A percentile compares a stretch with the other conserved stretches of the same genome.
phyloP scores from a whole-genome alignment of 2,329 filamentous ascomycete species.

The Hymenoscyphus scutula region DNA sequence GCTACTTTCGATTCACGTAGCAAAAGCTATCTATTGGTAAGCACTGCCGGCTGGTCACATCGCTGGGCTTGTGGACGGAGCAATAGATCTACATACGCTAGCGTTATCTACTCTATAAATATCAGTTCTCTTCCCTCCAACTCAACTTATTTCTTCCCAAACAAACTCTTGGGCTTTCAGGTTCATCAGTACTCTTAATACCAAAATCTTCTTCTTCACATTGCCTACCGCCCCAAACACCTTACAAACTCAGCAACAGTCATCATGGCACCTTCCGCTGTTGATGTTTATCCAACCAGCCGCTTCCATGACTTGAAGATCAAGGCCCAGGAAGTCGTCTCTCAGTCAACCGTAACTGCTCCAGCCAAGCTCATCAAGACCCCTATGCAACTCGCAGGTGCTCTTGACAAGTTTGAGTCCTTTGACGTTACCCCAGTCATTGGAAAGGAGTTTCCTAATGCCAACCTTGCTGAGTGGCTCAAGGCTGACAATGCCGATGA shows the following conservation, averaged over 20 bases:
- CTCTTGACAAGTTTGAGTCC: constrained; percentile 45
- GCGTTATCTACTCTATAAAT: neutral
- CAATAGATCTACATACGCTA: neutral
- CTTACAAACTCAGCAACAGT: neutral
- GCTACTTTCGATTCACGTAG: neutral
- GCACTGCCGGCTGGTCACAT: neutral
- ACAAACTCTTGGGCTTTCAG: neutral
- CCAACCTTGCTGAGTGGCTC: constrained; percentile 59
- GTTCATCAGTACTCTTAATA: neutral
- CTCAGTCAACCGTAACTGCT: constrained; percentile 13
- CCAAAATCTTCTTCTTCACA: neutral
- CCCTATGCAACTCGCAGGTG: constrained; percentile 16
- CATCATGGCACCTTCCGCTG: constrained; percentile 22
- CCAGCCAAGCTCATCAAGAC: constrained; percentile 16
- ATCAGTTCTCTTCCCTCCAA: neutral
- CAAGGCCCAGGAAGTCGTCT: constrained; percentile 19
- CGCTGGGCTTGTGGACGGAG: neutral
- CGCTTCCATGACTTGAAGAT: constrained; percentile 19
- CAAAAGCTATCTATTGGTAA: neutral
- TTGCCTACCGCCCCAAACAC: neutral
- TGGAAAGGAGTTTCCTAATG: constrained; percentile 58
- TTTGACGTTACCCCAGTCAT: constrained; percentile 62
- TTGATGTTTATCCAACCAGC: constrained; percentile 20
- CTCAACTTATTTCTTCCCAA: neutral
- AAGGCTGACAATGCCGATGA: constrained; percentile 61